These are phyloP conservation scores for Anastatica hierochuntica DNA, from an alignment of 345 rosid genomes.

Conservation along the genomic window DNA sequence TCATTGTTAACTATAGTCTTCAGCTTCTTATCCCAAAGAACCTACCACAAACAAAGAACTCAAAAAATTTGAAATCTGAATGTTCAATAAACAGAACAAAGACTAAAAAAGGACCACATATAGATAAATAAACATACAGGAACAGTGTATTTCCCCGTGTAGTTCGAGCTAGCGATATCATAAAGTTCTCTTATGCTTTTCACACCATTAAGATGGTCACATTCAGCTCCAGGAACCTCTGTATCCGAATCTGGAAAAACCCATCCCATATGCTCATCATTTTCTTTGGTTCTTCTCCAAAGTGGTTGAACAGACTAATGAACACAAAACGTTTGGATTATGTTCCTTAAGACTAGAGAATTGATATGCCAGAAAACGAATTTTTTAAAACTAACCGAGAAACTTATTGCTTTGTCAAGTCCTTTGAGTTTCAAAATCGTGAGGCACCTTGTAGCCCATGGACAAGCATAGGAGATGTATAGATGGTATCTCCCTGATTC, in stretches of 20 bases:
- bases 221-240: constrained; percentile 73
- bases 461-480: constrained; percentile 89
- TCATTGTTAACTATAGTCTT: constrained; percentile 55
- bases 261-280: constrained; percentile 90
- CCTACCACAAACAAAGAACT: constrained; percentile 5
- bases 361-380: not conserved
- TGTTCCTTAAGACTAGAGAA: no score
- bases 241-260: constrained; percentile 49
- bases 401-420: constrained; percentile 62
- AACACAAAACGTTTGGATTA: constrained; percentile 11
- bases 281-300: constrained; percentile 84
- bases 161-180: constrained; percentile 68
- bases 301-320: constrained; percentile 67
- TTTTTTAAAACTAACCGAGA: constrained; percentile 43
- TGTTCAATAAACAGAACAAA: not conserved
- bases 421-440: constrained; percentile 80
- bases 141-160: constrained; percentile 72
- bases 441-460: constrained; percentile 90
- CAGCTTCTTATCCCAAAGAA: constrained; percentile 54
- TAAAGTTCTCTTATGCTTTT: constrained; percentile 70
- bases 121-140: constrained; percentile 52
- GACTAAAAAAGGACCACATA: not conserved
- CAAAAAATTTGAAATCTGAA: no score
- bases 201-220: constrained; percentile 62
- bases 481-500: constrained; percentile 91